Base-by-base conservation (phyloP, 2,329 filamentous ascomycete species). In the Rutstroemia sp. region DNA sequence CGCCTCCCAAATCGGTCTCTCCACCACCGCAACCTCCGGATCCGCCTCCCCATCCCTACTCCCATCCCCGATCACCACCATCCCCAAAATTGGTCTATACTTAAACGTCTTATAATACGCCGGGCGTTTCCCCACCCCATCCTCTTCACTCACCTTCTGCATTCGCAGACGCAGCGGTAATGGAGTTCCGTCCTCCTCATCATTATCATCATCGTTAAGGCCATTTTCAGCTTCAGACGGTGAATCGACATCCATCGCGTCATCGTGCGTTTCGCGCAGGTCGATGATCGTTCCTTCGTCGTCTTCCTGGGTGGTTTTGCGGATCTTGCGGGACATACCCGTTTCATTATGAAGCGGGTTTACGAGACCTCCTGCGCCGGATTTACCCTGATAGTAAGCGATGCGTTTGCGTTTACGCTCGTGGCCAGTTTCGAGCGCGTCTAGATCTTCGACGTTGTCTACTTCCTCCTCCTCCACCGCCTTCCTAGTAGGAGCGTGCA, bases 81-180 rank as follows among this genome's bases (percentile, higher is more conserved):
- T 73, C 54, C 92, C 94, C 59, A 99, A 76, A 64, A 99, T 91
- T n/a, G 92, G 89, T 57, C 92, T 81, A 73, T 97, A 99, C 72
- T 95, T 95, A 77, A 88, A 91, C 5, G 92, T 95, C 69, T 86
- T 83, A 89, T 91, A 97, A 21, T 55, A 57, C 51, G 58, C 52
- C 23, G 52, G 44, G 8, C 44, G 34, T 46, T 53, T 54, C 19
- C 51, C 54, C 17, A 40, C 27, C 45, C 49, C 58, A 34, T 42
- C 52, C 72, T 51, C 72, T 67, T 48, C 64, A 52, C 27, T 65
- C n/a, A 6, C 10, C 12, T 42, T 53, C 16, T 67, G 38, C 66
- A 65, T 48, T 63, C 67, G 45, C 38, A 30, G 70, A 63, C 27
- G 62, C 59, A 38, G 60, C 4, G 19, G 14, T 10, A 54, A 30